A percentile compares a stretch with the other conserved stretches of the same genome.
These are phyloP conservation scores for Diplotaxis tenuifolia DNA, from an alignment of 345 rosid genomes.

Conservation along the genomic window DNA sequence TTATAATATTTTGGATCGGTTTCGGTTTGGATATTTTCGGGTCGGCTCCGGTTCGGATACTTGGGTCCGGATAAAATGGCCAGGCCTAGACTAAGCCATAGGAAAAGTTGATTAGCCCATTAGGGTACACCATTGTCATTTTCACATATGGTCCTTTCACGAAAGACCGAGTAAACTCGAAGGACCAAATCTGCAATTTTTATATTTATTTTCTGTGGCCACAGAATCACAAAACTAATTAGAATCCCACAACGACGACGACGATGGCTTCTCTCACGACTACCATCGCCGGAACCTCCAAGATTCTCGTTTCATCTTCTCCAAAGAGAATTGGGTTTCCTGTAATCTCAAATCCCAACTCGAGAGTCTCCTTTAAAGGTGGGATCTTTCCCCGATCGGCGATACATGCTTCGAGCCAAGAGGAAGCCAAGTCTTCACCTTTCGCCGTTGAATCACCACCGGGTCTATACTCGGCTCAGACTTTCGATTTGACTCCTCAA, in stretches of 20 bases:
- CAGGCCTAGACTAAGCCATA: neutral
- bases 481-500: conserved; percentile 65
- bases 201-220: neutral
- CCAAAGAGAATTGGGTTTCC: neutral
- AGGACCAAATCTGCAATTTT: neutral
- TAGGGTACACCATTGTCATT: neutral
- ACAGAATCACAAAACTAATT: neutral
- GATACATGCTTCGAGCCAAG: conserved; percentile 43
- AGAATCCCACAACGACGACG: neutral
- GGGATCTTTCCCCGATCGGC: conserved; percentile 20
- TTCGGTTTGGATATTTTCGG: no score
- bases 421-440: conserved; percentile 25
- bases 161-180: neutral
- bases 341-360: conserved; percentile 11
- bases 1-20: no score
- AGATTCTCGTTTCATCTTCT: conserved; percentile 16
- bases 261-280: conserved; percentile 33
- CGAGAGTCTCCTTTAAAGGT: conserved; percentile 5
- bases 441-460: conserved; percentile 45
- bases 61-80: no score
- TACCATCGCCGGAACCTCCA: conserved; percentile 24
- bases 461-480: conserved; percentile 71
- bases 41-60: no score
- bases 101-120: conserved; percentile 13
- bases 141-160: neutral